Conservation (phyloP, 1,139 yeast species). For the Eremothecium sinecaudum region DNA sequence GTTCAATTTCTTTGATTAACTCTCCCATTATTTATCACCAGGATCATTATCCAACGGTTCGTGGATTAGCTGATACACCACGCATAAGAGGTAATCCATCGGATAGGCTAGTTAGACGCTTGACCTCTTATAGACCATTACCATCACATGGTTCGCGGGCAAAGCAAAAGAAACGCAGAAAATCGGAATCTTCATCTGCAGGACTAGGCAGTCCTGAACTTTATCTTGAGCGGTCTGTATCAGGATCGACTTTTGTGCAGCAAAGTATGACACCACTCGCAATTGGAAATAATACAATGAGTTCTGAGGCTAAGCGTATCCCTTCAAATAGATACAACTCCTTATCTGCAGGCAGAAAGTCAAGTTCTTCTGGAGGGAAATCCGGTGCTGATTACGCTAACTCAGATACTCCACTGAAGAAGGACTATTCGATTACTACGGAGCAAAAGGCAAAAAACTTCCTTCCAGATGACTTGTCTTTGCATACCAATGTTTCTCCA, state of each 20-base stretch:
- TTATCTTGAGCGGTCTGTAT: conserved; percentile 7
- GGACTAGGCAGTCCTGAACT: conserved; percentile 5
- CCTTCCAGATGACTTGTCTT: too few species aligned
- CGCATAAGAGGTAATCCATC: neutral
- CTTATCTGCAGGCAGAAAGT: conserved; percentile 5
- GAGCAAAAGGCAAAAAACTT: too few species aligned
- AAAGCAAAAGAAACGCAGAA: conserved; percentile 9
- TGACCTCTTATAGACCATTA: neutral
- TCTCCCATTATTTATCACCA: conserved; percentile 9
- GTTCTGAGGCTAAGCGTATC: conserved; percentile 8
- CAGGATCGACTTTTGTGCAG: conserved; percentile 8
- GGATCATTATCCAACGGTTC: neutral
- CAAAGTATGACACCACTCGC: conserved; percentile 9
- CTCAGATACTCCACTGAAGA: neutral
- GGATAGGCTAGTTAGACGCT: neutral
- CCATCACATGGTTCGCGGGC: neutral
- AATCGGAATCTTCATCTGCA: conserved; percentile 12
- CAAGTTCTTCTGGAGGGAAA: conserved; percentile 3
- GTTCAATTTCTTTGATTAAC: conserved; percentile 10
- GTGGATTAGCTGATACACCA: conserved; percentile 1
- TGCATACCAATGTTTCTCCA: too few species aligned
- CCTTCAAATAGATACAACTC: neutral
- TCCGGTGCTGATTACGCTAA: neutral
- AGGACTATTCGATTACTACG: too few species aligned
- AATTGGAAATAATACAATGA: conserved; percentile 10